A percentile compares a stretch with the other conserved stretches of the same genome.
phyloP scores from a whole-genome alignment of 2,329 filamentous ascomycete species.

The Chrysoporthe cubensis region DNA sequence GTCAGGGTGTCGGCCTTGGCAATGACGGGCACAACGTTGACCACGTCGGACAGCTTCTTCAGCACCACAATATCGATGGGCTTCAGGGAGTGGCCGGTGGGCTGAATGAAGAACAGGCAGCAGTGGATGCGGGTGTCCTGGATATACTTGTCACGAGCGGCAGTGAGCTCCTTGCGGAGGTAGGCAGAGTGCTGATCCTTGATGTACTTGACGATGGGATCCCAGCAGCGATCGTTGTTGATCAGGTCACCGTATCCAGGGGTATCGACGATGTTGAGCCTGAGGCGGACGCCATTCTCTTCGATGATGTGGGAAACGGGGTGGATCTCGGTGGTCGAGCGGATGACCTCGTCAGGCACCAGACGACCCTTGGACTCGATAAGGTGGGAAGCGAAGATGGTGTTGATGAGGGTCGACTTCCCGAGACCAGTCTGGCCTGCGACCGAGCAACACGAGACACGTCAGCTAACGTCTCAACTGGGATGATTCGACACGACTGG shows the following conservation, averaged over 20 bases:
- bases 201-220: constrained; percentile 99
- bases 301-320: constrained; percentile 98
- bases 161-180: constrained; percentile 98
- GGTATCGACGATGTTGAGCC: constrained; percentile 98
- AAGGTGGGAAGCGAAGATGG: constrained; percentile 98
- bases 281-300: constrained; percentile 96
- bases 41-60: constrained; percentile 99
- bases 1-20: constrained; percentile 97
- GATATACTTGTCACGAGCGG: constrained; percentile 98
- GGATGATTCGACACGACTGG: not conserved
- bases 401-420: constrained; percentile 99
- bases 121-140: constrained; percentile 99
- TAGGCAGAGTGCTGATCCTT: constrained; percentile 99
- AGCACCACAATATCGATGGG: constrained; percentile 99
- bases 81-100: constrained; percentile 96
- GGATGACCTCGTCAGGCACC: constrained; percentile 87
- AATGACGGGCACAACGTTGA: constrained; percentile 98
- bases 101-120: constrained; percentile 99
- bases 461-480: constrained; percentile 34
- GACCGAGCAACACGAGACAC: constrained; percentile 34
- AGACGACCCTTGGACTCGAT: constrained; percentile 98
- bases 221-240: constrained; percentile 99
- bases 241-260: constrained; percentile 98
- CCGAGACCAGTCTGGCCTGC: constrained; percentile 96
- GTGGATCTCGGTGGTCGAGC: constrained; percentile 97